These are phyloP conservation scores for Ophiocordyceps robertsii DNA, from an alignment of 2,329 filamentous ascomycete species.

Conservation along the genomic window DNA sequence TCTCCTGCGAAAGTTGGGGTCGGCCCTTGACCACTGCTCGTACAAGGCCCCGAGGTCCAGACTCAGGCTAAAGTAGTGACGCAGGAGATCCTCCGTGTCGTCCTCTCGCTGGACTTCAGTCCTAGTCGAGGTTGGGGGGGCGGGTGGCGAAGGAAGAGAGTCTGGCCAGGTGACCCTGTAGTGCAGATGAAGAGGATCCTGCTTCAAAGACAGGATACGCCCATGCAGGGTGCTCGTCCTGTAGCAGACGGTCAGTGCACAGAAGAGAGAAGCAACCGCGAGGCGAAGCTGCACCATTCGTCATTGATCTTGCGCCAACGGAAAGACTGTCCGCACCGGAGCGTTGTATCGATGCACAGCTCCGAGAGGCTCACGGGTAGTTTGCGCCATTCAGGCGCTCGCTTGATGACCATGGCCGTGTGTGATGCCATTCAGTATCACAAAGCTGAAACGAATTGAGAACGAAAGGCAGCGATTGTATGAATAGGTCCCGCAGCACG, in stretches of 20 bases:
- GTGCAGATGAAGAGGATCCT: conserved; percentile 66
- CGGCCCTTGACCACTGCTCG: conserved; percentile 70
- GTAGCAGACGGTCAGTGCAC: neutral
- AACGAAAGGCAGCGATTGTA: no score
- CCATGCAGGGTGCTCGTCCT: conserved; percentile 77
- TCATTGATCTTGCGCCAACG: conserved; percentile 79
- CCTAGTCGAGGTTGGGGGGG: conserved; percentile 2
- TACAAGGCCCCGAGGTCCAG: conserved; percentile 70
- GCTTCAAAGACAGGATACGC: conserved; percentile 70
- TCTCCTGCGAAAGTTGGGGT: conserved; percentile 78
- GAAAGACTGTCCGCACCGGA: conserved; percentile 93
- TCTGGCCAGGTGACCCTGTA: conserved; percentile 59
- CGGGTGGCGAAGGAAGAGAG: conserved; percentile 4
- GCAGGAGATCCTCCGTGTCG: conserved; percentile 60
- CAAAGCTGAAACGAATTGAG: no score
- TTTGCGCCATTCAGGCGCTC: conserved; percentile 71
- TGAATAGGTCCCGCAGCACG: no score
- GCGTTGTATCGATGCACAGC: conserved; percentile 84
- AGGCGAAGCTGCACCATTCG: conserved; percentile 51
- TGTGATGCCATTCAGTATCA: no score
- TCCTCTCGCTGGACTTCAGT: conserved; percentile 28
- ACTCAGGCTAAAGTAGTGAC: conserved; percentile 75
- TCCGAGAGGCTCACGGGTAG: conserved; percentile 72
- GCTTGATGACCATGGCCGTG: conserved; percentile 23
- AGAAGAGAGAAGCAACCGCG: neutral